Evolutionary conservation across 2,329 filamentous ascomycete species (phyloP), one percentile per base, ranked within the genome.

Genomic region (Trichoderma harzianum): DNA sequence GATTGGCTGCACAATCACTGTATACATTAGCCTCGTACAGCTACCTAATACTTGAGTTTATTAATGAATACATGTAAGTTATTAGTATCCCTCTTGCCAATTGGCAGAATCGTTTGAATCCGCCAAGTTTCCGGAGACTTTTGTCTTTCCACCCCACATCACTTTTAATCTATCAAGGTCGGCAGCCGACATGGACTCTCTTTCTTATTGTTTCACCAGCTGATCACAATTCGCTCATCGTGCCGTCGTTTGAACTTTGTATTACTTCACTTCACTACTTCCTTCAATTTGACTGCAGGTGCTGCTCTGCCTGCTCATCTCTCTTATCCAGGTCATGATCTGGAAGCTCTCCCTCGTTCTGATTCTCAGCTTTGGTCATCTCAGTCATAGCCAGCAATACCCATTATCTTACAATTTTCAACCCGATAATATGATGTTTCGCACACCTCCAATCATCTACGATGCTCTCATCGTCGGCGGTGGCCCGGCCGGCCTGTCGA

Each of bases 401-500:
- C 63, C 7, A n/a, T 11, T 65, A 6, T 34, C 28, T 14, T 32
- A 14, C 8, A 3, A 24, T 7, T n/a, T n/a, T 26, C 18, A 21
- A 12, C 12, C 43, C 3, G 12, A 58, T 7, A 6, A 6, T 18
- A 67, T 30, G 16, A 30, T 39, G 18, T 67, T 24, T 18, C 32
- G 16, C 51, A 18, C 32, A 30, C 5, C 64, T 30, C 53, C 64
- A 18, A 3, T 26, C 21, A 34, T 36, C 73, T 0, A 78, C 77
- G 61, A 88, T 76, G 84, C 83, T 26, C 83, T 88, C 68, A 81
- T 89, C 72, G 81, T 89, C 47, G 87, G 72, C 24, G 43, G 87
- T 55, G 87, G 87, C 2, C 86, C 86, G 4, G 83, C 84, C 1
- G 86, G 87, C 16, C 81, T 89, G 3, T 82, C 83, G 55, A 81